Percentiles rank a stretch among this genome's conserved stretches.
phyloP scores from a whole-genome alignment of 2,329 filamentous ascomycete genomes.

The Thielaviopsis populi region DNA sequence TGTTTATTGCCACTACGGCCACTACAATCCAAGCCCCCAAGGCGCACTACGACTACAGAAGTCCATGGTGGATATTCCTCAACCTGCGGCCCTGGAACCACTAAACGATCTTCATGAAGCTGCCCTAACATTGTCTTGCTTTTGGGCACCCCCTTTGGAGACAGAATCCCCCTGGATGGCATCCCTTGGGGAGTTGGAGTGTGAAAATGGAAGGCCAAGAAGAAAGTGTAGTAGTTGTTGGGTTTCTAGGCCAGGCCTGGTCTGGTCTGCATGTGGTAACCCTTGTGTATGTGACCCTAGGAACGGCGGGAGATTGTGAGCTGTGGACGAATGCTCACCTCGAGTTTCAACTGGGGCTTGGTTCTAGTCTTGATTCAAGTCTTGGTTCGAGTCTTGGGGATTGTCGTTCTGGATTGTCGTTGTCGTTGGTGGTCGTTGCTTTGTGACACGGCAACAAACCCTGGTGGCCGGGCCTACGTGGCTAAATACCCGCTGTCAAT shows the following conservation, averaged over 20 bases:
- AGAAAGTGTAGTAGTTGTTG: too few species aligned
- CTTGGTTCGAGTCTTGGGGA: too few species aligned
- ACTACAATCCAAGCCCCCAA: too few species aligned
- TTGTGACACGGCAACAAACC: background rate
- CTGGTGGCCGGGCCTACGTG: background rate
- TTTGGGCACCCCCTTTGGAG: background rate
- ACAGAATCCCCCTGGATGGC: background rate
- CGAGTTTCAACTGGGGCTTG: too few species aligned
- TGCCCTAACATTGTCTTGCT: background rate
- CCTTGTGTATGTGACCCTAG: background rate
- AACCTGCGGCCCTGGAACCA: background rate
- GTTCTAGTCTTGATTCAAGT: too few species aligned
- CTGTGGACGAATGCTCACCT: too few species aligned
- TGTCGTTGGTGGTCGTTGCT: background rate
- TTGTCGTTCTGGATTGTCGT: background rate
- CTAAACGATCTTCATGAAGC: background rate
- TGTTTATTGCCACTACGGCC: too few species aligned
- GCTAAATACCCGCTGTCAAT: slow-evolving; percentile 6
- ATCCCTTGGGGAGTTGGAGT: background rate
- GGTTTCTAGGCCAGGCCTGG: too few species aligned
- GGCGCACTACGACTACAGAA: too few species aligned
- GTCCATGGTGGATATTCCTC: background rate
- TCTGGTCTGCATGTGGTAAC: too few species aligned
- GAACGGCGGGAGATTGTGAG: background rate
- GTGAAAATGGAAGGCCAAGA: background rate